Conservation (phyloP, 495 filamentous ascomycete species). For the Aspergillus egyptiacus region DNA sequence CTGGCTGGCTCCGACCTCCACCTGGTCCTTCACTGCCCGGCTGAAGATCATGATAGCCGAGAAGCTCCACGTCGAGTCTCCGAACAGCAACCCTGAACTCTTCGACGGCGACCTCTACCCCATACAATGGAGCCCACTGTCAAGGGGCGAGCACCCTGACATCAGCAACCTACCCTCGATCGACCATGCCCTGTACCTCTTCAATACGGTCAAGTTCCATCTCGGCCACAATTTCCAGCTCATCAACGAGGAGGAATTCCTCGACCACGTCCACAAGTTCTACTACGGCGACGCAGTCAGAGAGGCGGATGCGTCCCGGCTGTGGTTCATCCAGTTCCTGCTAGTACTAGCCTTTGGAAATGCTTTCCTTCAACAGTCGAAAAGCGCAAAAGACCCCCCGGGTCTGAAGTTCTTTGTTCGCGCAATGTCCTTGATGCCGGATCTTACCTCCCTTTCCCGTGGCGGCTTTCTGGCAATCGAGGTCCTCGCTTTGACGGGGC, state of each 20-base stretch:
- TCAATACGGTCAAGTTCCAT: constrained; percentile 34
- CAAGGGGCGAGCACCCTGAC: constrained; percentile 19
- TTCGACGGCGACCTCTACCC: constrained; percentile 31
- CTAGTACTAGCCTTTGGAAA: constrained; percentile 37
- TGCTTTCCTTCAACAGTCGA: constrained; percentile 27
- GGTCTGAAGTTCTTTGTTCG: constrained; percentile 31
- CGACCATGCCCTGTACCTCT: constrained; percentile 31
- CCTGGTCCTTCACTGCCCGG: constrained; percentile 29
- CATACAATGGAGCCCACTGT: constrained; percentile 22
- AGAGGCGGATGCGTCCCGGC: constrained; percentile 18
- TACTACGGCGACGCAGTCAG: constrained; percentile 19
- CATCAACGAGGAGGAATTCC: constrained; percentile 33
- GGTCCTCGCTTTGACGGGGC: constrained; percentile 26
- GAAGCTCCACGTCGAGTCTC: constrained; percentile 15
- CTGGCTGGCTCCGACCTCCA: constrained; percentile 28
- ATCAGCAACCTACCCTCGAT: constrained; percentile 27
- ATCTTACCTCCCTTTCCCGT: constrained; percentile 23
- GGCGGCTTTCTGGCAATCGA: constrained; percentile 31
- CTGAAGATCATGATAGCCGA: constrained; percentile 27
- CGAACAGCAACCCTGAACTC: constrained; percentile 10
- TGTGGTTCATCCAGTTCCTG: constrained; percentile 38
- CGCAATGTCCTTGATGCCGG: constrained; percentile 35
- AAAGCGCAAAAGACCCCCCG: constrained; percentile 21
- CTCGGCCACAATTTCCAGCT: constrained; percentile 30
- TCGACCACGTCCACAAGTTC: constrained; percentile 23